phyloP scores from a whole-genome alignment of 2,329 filamentous ascomycete genomes.

The Epichloe typhina region DNA sequence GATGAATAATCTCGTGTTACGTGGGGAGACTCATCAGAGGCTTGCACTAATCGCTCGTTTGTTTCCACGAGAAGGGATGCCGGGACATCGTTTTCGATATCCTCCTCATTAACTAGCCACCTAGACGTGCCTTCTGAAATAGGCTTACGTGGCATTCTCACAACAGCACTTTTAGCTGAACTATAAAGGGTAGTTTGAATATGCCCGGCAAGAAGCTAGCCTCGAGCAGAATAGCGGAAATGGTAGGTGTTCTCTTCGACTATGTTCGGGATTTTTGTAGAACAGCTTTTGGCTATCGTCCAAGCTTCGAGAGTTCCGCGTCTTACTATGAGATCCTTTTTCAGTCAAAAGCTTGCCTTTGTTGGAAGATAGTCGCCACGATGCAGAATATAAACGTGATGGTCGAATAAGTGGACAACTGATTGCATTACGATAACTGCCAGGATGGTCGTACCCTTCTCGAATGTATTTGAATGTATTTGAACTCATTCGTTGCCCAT shows the following conservation, averaged over 20 bases:
- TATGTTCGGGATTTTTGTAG: background rate
- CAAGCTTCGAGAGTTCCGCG: background rate
- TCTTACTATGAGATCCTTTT: background rate
- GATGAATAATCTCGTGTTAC: background rate
- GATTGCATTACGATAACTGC: background rate
- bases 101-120: slow-evolving; percentile 30
- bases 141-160: background rate
- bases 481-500: background rate
- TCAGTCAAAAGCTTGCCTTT: background rate
- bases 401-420: background rate
- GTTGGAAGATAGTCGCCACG: background rate
- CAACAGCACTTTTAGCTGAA: slow-evolving; percentile 12
- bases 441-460: background rate
- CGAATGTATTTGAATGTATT: too few species aligned
- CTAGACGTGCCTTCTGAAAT: background rate
- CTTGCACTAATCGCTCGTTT: slow-evolving; percentile 15
- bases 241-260: slow-evolving; percentile 36
- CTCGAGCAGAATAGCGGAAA: slow-evolving; percentile 37
- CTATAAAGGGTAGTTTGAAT: slow-evolving; percentile 33
- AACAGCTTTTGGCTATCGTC: background rate
- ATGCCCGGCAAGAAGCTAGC: slow-evolving; percentile 30
- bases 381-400: background rate
- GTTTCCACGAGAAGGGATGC: slow-evolving; percentile 49
- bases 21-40: background rate
- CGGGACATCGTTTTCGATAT: slow-evolving; percentile 47